Evolutionary conservation across 2,329 filamentous ascomycete genomes (phyloP).

Genomic region (Calonectria pauciramosa): DNA sequence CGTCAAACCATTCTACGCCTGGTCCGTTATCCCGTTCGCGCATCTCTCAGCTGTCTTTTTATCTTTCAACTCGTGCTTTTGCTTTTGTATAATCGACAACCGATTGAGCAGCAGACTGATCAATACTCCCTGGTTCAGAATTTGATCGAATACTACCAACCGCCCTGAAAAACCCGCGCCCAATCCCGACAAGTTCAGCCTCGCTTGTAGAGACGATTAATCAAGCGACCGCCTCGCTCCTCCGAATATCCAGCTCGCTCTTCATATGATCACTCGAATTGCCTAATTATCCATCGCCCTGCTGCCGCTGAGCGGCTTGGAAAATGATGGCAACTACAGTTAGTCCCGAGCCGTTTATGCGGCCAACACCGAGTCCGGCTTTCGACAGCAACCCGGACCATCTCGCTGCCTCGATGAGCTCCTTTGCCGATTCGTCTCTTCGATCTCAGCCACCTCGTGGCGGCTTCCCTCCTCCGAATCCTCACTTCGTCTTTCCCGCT

Average conservation of each 20-base stretch:
- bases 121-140: slow-evolving; percentile 17
- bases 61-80: slow-evolving; percentile 4
- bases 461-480: slow-evolving; percentile 67
- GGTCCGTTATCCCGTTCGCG: slow-evolving; percentile 36
- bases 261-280: slow-evolving; percentile 57
- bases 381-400: slow-evolving; percentile 44
- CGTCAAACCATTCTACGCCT: slow-evolving; percentile 32
- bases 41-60: neutral
- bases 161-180: slow-evolving; percentile 14
- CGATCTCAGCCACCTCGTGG: slow-evolving; percentile 27
- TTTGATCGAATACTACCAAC: slow-evolving; percentile 22
- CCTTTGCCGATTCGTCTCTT: slow-evolving; percentile 33
- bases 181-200: slow-evolving; percentile 14
- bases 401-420: slow-evolving; percentile 39
- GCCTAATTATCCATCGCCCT: slow-evolving; percentile 58
- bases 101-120: slow-evolving; percentile 27
- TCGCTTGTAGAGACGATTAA: slow-evolving; percentile 22
- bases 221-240: slow-evolving; percentile 26
- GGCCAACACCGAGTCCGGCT: slow-evolving; percentile 42
- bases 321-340: slow-evolving; percentile 59
- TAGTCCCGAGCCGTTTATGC: slow-evolving; percentile 53
- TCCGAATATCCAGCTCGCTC: slow-evolving; percentile 17
- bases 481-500: slow-evolving; percentile 74
- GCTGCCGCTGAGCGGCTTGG: slow-evolving; percentile 64
- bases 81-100: slow-evolving; percentile 2